These are phyloP conservation scores for Neoboletus subvelutipes DNA, from an alignment of 768 basidiomycete genomes.

Conservation along the genomic window DNA sequence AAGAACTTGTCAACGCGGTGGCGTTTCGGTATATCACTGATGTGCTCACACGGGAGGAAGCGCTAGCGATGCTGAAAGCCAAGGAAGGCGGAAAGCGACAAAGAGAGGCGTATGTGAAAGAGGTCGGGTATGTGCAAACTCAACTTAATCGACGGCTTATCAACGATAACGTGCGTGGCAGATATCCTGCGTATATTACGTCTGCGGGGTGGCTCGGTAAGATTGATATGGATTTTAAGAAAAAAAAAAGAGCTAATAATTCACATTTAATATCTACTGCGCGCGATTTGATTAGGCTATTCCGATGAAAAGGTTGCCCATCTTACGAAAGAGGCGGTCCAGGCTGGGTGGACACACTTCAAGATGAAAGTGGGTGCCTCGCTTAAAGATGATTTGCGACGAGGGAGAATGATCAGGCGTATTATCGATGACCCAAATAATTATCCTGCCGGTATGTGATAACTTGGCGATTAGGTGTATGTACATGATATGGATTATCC, in stretches of 20 bases:
- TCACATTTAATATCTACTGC: background rate
- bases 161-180: constrained; percentile 24
- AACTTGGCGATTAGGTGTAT: background rate
- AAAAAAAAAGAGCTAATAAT: background rate
- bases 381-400: constrained; percentile 74
- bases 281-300: constrained; percentile 51
- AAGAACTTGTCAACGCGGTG: constrained; percentile 70
- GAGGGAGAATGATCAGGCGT: constrained; percentile 82
- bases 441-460: constrained; percentile 49
- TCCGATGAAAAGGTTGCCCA: constrained; percentile 84
- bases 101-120: constrained; percentile 68
- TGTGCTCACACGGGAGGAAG: constrained; percentile 86
- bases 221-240: constrained; percentile 3
- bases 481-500: background rate
- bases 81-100: constrained; percentile 73
- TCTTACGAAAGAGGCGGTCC: constrained; percentile 81
- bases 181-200: constrained; percentile 91
- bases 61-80: constrained; percentile 72
- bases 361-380: constrained; percentile 96
- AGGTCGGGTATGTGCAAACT: constrained; percentile 50
- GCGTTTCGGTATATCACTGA: constrained; percentile 92
- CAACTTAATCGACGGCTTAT: background rate
- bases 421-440: constrained; percentile 90
- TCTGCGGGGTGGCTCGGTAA: constrained; percentile 85
- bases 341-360: constrained; percentile 92